Evolutionary conservation across 2,329 filamentous ascomycete species (phyloP).

Genomic region (Ophiocordyceps unilateralis): DNA sequence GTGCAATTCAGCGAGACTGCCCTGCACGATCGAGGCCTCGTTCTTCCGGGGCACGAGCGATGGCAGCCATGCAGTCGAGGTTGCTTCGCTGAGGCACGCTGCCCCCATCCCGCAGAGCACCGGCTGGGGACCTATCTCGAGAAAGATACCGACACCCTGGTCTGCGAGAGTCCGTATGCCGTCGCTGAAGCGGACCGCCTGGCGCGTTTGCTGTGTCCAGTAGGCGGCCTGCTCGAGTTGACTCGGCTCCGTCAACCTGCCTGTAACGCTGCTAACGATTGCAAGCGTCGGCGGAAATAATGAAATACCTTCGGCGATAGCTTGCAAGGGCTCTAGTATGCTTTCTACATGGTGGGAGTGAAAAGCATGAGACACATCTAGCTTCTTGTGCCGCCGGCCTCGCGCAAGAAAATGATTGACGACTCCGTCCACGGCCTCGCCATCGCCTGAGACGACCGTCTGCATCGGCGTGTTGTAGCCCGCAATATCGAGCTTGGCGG

Average conservation of each 20-base stretch:
- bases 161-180: conserved; percentile 8
- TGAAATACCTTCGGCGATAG: conserved; percentile 19
- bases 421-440: conserved; percentile 22
- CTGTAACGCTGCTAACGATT: conserved; percentile 50
- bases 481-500: conserved; percentile 30
- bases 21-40: conserved; percentile 5
- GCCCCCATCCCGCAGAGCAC: conserved; percentile 13
- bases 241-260: conserved; percentile 30
- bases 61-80: conserved; percentile 9
- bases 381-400: conserved; percentile 24
- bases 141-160: conserved; percentile 10
- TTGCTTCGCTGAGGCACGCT: conserved; percentile 3
- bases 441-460: conserved; percentile 43
- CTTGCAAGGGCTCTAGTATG: conserved; percentile 38
- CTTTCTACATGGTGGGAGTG: conserved; percentile 32
- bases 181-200: conserved; percentile 43
- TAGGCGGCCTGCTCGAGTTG: conserved; percentile 36
- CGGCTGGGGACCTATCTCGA: conserved; percentile 13
- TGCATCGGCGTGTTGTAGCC: conserved; percentile 62
- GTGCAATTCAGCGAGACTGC: conserved; percentile 10
- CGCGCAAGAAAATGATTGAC: conserved; percentile 17
- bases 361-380: conserved; percentile 32
- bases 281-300: conserved; percentile 26
- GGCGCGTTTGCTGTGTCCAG: conserved; percentile 39
- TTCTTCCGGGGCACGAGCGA: conserved; percentile 8